These are phyloP conservation scores for Oryza brachyantha DNA, from an alignment of 176 grass and related monocot genomes.

Conservation along the genomic window DNA sequence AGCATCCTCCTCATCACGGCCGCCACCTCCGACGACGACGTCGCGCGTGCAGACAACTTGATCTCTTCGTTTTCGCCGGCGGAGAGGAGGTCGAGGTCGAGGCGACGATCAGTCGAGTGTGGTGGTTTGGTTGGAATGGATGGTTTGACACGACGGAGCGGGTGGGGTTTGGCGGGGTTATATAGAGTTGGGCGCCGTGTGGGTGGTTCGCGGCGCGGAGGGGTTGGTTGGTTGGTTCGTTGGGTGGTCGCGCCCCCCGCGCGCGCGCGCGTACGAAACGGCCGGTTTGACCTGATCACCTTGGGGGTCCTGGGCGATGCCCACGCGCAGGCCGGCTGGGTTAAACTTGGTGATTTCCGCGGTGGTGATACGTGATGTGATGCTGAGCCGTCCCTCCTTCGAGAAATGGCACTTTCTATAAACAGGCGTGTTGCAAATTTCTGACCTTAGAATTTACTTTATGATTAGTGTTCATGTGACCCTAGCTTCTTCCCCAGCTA, in stretches of 20 bases:
- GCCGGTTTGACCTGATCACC: slow-evolving; percentile 19
- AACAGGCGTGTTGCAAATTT: too few species aligned
- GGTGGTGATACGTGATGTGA: neutral
- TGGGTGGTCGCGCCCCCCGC: neutral
- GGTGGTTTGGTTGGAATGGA: neutral
- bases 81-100: too few species aligned
- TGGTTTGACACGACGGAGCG: slow-evolving; percentile 22
- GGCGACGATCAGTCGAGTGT: too few species aligned
- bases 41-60: too few species aligned
- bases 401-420: too few species aligned
- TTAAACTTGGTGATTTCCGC: neutral
- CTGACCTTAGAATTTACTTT: too few species aligned
- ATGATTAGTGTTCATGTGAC: too few species aligned
- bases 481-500: too few species aligned
- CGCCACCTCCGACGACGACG: too few species aligned
- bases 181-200: slow-evolving; percentile 4
- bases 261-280: slow-evolving; percentile 7
- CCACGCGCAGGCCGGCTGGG: neutral
- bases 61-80: too few species aligned
- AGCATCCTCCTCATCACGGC: slow-evolving; percentile 40
- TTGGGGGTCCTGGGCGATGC: neutral
- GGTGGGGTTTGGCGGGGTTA: neutral
- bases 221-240: neutral
- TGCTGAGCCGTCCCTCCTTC: neutral
- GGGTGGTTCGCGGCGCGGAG: neutral